These are phyloP conservation scores for Nigrospora osmanthi DNA, from an alignment of 2,329 filamentous ascomycete species.

Conservation along the genomic window DNA sequence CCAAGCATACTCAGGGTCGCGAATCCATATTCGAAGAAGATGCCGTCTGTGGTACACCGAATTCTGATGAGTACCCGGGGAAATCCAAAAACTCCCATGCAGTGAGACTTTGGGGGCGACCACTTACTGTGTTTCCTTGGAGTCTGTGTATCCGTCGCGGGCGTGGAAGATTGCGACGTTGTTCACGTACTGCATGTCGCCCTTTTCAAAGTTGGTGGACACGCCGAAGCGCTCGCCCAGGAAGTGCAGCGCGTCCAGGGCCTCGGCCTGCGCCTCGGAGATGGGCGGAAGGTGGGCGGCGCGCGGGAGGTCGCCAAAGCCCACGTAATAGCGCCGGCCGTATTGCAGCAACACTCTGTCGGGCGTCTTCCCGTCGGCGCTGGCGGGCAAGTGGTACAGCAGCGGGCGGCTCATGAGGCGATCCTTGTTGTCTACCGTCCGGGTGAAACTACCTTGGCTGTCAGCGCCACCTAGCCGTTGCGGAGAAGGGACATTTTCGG, in stretches of 20 bases:
- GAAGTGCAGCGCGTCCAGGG: slow-evolving; percentile 42
- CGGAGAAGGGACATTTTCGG: too few relatives aligned
- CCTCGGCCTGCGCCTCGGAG: slow-evolving; percentile 44
- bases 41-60: slow-evolving; percentile 27
- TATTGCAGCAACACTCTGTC: slow-evolving; percentile 54
- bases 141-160: slow-evolving; percentile 39
- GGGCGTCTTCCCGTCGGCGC: slow-evolving; percentile 23
- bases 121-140: slow-evolving; percentile 33
- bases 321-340: slow-evolving; percentile 48
- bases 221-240: slow-evolving; percentile 36
- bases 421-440: slow-evolving; percentile 4
- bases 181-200: slow-evolving; percentile 48
- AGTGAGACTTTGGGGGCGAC: background rate
- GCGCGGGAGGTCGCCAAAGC: slow-evolving; percentile 47
- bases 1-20: slow-evolving; percentile 41
- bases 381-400: slow-evolving; percentile 46
- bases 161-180: slow-evolving; percentile 48
- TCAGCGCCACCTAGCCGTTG: background rate
- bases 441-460: too few relatives aligned
- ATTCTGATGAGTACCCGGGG: slow-evolving; percentile 18
- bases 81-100: background rate
- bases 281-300: slow-evolving; percentile 47
- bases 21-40: slow-evolving; percentile 40
- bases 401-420: slow-evolving; percentile 42
- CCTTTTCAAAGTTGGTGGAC: slow-evolving; percentile 36